phyloP scores from a whole-genome alignment of 805 yeast genomes.

The Candida insectalens region DNA sequence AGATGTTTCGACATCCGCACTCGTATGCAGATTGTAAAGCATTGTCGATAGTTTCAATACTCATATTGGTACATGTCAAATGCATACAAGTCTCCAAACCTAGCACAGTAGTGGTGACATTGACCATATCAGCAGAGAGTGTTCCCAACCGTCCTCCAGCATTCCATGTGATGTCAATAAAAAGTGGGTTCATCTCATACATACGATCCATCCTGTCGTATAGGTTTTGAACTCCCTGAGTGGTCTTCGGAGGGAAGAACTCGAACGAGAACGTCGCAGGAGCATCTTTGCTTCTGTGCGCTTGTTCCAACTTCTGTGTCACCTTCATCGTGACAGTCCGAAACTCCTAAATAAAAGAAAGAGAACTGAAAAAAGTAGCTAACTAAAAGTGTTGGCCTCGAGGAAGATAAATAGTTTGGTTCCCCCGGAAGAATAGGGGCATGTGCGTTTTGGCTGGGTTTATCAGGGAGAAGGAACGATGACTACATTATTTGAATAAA shows the following conservation, averaged over 20 bases:
- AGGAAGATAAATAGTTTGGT: no score
- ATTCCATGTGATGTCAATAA: constrained; percentile 96
- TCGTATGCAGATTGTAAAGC: constrained; percentile 80
- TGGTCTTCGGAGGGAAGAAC: constrained; percentile 94
- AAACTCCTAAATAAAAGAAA: not conserved
- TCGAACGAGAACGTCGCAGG: constrained; percentile 86
- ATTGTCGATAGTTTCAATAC: constrained; percentile 64
- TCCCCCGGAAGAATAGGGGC: no score
- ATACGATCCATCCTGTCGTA: constrained; percentile 97
- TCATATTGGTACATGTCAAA: constrained; percentile 94
- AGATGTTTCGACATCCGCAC: constrained; percentile 90
- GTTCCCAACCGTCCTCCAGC: constrained; percentile 89
- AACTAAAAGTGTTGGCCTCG: no score
- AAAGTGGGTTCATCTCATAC: constrained; percentile 85
- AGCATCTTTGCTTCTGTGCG: constrained; percentile 23
- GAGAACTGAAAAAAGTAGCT: not conserved
- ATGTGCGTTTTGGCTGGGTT: no score
- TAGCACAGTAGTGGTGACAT: constrained; percentile 79
- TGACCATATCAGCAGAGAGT: constrained; percentile 83
- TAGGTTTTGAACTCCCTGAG: constrained; percentile 92
- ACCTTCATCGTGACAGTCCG: constrained; percentile 27
- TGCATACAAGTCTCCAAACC: constrained; percentile 98
- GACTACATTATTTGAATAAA: no score
- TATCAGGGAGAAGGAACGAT: no score
- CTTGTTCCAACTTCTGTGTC: constrained; percentile 32